Evolutionary conservation across 306 rosid genomes (phyloP), one percentile per base, ranked within the genome.

Genomic region (Quercus variabilis): DNA sequence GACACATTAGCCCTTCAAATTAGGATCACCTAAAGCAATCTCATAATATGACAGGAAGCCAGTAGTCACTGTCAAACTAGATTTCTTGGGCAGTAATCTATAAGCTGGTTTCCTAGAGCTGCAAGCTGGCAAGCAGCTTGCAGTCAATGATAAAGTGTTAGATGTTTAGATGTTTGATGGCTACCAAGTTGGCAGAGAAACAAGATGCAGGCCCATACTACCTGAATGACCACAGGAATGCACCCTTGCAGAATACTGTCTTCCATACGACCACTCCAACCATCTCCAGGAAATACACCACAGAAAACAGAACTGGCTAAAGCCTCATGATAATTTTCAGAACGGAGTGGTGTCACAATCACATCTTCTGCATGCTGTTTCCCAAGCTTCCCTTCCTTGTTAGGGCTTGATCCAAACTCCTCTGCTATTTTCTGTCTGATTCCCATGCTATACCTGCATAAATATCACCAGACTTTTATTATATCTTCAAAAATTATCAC

Each of bases 251-350:
- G 85, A 79, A 94, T 83, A 83, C 96, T 90, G 71, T 94, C 98
- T 83, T 94, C 97, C 97, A 94, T 86, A 55, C 93, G 97, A 41
- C 97, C 98, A 69, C 98, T 94, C 98, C 98, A 94, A 74, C 97
- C 98, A 83, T 94, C 98, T 35, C 97, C 97, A 1, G 96, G 96
- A 80, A 94, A 87, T 69, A 92, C 96, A 52, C 98, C 97, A 1
- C 97, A 94, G 89, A 94, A 92, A 81, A 87, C 80, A 79, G 97
- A 92, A 78, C 83, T 85, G 62, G 97, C 93, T 84, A 94, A 58
- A 78, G 87, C 92, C 58, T 43, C 83, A 13, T 90, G 92, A 88
- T 94, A 94, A 76, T 83, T 82, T 38, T 83, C 85, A 49, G 96
- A 72, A 55, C 92, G 94, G 70, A 74, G 71, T 1, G 92, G 86